phyloP scores from a whole-genome alignment of 2,329 filamentous ascomycete species.

The Colletotrichum incanum region DNA sequence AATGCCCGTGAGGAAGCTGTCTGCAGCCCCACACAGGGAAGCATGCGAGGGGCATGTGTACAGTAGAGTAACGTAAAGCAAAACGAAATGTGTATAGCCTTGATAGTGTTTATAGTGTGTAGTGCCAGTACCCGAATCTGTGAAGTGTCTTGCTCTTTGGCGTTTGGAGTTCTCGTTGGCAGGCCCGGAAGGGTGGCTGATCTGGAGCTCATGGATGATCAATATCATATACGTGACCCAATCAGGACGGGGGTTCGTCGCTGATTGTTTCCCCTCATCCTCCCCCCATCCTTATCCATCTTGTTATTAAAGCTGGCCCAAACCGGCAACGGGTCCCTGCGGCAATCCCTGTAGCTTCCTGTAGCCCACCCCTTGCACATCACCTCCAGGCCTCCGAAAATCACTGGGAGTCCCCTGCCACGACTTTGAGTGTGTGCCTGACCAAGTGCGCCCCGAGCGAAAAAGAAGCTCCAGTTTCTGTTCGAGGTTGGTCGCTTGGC shows the following conservation, averaged over 20 bases:
- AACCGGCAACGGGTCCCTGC: slow-evolving; percentile 25
- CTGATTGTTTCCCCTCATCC: slow-evolving; percentile 22
- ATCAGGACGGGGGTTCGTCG: background rate
- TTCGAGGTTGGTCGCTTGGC: slow-evolving; percentile 3
- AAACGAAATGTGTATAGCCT: background rate
- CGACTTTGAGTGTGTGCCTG: background rate
- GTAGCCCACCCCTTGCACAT: slow-evolving; percentile 12
- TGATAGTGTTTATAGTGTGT: background rate
- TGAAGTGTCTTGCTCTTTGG: slow-evolving; percentile 4
- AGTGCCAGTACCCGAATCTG: background rate
- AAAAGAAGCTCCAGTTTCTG: background rate
- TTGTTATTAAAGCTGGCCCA: slow-evolving; percentile 36
- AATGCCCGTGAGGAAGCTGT: slow-evolving; percentile 2
- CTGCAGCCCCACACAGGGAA: background rate
- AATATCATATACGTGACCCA: background rate
- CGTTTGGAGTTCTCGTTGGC: background rate
- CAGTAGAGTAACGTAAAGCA: background rate
- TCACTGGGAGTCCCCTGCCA: slow-evolving; percentile 20
- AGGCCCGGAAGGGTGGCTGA: background rate
- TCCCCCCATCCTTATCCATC: slow-evolving; percentile 20
- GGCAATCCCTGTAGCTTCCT: slow-evolving; percentile 21
- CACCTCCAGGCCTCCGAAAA: slow-evolving; percentile 20
- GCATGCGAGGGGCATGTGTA: background rate
- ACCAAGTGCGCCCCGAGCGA: background rate
- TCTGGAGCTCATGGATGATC: background rate